A percentile compares a stretch with the other conserved stretches of the same genome.
Evolutionary conservation across 495 filamentous ascomycete genomes (phyloP).

Genomic region (Hypoxylon lienhwacheense): DNA sequence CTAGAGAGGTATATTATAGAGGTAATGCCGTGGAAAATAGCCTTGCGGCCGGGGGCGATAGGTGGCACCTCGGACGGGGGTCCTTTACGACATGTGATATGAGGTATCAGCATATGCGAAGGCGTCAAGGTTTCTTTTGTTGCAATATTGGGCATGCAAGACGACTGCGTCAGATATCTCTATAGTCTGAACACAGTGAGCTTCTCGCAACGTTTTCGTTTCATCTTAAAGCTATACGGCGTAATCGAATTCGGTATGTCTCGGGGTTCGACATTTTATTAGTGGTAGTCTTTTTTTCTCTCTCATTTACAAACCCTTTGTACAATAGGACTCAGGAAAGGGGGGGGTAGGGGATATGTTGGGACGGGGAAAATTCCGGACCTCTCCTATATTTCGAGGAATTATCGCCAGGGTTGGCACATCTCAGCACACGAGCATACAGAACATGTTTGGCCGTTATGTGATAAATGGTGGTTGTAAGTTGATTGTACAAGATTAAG

Average conservation of each 20-base stretch:
- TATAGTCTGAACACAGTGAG: neutral
- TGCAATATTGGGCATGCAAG: conserved; percentile 7
- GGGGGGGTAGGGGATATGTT: no score
- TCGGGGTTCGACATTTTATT: neutral
- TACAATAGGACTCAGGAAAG: no score
- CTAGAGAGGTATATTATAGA: conserved; percentile 34
- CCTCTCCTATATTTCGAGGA: no score
- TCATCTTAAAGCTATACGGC: neutral
- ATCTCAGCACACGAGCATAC: no score
- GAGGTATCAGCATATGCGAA: conserved; percentile 33
- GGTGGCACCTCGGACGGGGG: conserved; percentile 8
- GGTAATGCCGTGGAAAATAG: conserved; percentile 32
- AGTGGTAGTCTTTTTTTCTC: neutral
- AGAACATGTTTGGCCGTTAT: no score
- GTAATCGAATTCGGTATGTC: neutral
- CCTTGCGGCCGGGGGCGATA: conserved; percentile 24
- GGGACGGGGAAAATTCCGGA: no score
- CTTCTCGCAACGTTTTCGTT: conserved; percentile 1
- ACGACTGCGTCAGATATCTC: neutral
- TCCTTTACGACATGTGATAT: conserved; percentile 31
- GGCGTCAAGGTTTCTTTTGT: conserved; percentile 30
- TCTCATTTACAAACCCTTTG: no score
- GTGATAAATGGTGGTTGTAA: no score
- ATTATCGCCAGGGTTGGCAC: no score
- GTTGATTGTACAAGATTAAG: no score